phyloP scores from a whole-genome alignment of 106 monocot species.

The Cymbidium sinense region DNA sequence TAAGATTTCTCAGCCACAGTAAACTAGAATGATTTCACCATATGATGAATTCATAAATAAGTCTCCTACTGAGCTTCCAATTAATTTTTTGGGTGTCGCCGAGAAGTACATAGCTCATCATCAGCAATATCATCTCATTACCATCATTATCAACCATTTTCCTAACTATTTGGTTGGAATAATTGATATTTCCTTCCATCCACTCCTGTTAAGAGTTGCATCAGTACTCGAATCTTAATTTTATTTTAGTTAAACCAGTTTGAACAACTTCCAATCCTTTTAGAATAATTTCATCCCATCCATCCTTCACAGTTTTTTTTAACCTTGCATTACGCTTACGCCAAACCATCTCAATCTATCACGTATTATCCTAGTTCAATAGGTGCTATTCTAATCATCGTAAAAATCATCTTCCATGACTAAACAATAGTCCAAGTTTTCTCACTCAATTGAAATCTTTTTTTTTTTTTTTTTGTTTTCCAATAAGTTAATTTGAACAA shows the following conservation, averaged over 20 bases:
- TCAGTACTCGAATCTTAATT: not conserved
- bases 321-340: not conserved
- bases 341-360: too few relatives aligned
- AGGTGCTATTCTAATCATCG: too few relatives aligned
- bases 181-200: not conserved
- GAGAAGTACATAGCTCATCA: not conserved
- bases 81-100: not conserved
- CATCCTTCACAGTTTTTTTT: not conserved
- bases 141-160: not conserved
- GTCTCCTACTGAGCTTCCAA: not conserved
- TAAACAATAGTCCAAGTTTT: not conserved
- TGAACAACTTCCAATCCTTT: not conserved
- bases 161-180: not conserved
- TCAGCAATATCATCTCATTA: not conserved
- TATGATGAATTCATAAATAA: not conserved
- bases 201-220: not conserved
- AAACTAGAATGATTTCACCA: not conserved
- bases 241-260: not conserved
- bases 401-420: not conserved
- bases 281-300: not conserved
- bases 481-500: too few relatives aligned
- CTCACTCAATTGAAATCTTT: not conserved
- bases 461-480: too few relatives aligned
- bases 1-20: not conserved
- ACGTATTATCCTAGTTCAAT: too few relatives aligned